phyloP scores from a whole-genome alignment of 192 early-diverging fungal genomes.

The Gigaspora rosea region DNA sequence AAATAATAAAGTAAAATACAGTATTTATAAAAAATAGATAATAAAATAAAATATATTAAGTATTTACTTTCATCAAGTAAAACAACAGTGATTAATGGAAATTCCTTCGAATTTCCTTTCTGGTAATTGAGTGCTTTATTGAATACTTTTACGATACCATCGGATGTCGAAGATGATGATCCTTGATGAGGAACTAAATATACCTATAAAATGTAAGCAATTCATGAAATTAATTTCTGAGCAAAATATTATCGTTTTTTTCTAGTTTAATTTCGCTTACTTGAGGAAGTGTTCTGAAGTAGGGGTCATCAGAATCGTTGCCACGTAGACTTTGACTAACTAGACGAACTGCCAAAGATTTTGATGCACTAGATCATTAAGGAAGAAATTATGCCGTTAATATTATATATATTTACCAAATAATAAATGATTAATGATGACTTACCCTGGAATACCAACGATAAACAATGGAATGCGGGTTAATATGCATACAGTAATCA shows the following conservation, averaged over 20 bases:
- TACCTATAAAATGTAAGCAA: background rate
- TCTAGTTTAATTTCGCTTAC: background rate
- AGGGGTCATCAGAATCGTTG: conserved; percentile 14
- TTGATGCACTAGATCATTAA: background rate
- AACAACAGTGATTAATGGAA: conserved; percentile 20
- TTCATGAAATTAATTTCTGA: too few relatives aligned
- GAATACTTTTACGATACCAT: conserved; percentile 26
- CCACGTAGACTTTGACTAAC: conserved; percentile 32
- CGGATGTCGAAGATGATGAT: conserved; percentile 27
- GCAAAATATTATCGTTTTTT: too few relatives aligned
- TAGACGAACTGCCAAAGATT: conserved; percentile 28
- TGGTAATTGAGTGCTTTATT: conserved; percentile 15
- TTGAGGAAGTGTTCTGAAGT: conserved; percentile 28
- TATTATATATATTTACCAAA: background rate
- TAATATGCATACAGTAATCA: conserved; percentile 31
- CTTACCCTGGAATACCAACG: conserved; percentile 24
- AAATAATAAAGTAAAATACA: too few relatives aligned
- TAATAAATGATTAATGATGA: background rate
- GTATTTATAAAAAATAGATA: background rate
- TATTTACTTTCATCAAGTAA: conserved; percentile 16
- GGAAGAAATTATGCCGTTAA: background rate
- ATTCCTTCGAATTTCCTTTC: conserved; percentile 2
- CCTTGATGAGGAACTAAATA: conserved; percentile 31
- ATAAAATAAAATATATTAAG: background rate
- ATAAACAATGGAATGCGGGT: conserved; percentile 31